Conservation (phyloP, 345 rosid species). For the Hibiscus mutabilis region DNA sequence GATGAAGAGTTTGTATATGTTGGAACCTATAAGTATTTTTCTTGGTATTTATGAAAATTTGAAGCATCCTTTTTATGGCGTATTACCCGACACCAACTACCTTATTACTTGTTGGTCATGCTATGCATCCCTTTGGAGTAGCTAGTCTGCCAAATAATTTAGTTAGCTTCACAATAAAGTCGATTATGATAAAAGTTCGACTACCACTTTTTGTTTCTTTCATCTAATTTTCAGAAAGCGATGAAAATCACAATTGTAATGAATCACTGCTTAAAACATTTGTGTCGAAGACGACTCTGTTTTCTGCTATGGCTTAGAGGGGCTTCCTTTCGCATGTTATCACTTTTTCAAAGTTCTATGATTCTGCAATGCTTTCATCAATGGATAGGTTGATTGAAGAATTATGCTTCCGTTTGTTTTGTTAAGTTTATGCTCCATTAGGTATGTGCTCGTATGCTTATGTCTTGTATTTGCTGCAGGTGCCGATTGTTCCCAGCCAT, state of each 20-base stretch:
- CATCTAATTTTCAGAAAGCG: too few species aligned
- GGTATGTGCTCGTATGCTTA: constrained; percentile 3
- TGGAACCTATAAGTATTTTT: not conserved
- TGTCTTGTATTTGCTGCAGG: constrained; percentile 36
- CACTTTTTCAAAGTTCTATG: not conserved
- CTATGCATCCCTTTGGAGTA: not conserved
- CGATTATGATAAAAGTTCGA: not conserved
- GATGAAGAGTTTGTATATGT: not conserved
- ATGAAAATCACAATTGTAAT: too few species aligned
- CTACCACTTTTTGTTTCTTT: not conserved
- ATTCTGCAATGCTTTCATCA: not conserved
- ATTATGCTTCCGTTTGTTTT: constrained; percentile 1
- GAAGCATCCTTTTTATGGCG: too few species aligned
- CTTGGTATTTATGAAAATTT: too few species aligned
- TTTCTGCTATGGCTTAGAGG: not conserved
- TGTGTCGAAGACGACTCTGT: not conserved
- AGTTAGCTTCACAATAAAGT: not conserved
- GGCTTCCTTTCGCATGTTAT: not conserved
- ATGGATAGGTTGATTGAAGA: not conserved
- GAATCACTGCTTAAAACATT: too few species aligned
- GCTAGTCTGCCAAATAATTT: too few species aligned
- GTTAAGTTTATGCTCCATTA: not conserved
- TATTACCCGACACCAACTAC: too few species aligned
- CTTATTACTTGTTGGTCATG: not conserved
- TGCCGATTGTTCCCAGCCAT: constrained; percentile 67